These are phyloP conservation scores for Paramecium octaurelia DNA, from an alignment of 73 alveolate genomes.

Conservation along the genomic window DNA sequence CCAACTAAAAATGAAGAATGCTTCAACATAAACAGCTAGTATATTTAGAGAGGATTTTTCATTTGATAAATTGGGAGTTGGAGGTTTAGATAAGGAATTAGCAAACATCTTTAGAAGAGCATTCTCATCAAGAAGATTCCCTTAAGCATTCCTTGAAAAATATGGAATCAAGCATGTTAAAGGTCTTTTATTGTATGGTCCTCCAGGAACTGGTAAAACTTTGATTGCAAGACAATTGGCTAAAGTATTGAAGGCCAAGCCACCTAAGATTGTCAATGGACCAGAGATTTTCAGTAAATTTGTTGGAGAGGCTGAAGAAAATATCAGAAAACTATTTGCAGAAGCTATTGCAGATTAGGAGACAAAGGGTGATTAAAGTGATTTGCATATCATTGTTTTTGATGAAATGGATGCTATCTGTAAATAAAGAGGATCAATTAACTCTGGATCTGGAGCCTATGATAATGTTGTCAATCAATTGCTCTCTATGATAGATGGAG, in stretches of 20 bases:
- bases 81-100: slow-evolving; percentile 97
- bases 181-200: slow-evolving; percentile 83
- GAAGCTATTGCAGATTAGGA: slow-evolving; percentile 81
- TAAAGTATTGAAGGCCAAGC: slow-evolving; percentile 73
- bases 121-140: slow-evolving; percentile 78
- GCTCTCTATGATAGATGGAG: slow-evolving; percentile 98
- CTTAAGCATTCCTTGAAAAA: slow-evolving; percentile 95
- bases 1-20: slow-evolving; percentile 15
- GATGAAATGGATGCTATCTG: slow-evolving; percentile 99
- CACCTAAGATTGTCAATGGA: slow-evolving; percentile 85
- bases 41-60: slow-evolving; percentile 71
- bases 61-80: slow-evolving; percentile 99
- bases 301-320: slow-evolving; percentile 84
- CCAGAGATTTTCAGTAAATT: slow-evolving; percentile 82
- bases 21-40: not conserved
- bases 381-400: slow-evolving; percentile 86
- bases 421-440: slow-evolving; percentile 97
- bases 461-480: slow-evolving; percentile 99
- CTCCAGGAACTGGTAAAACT: slow-evolving; percentile 85
- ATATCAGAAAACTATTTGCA: slow-evolving; percentile 66
- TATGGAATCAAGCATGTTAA: slow-evolving; percentile 91
- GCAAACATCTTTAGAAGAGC: slow-evolving; percentile 96
- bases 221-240: slow-evolving; percentile 83
- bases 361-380: slow-evolving; percentile 46
- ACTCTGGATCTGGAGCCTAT: slow-evolving; percentile 97